Conservation (phyloP, 2,329 filamentous ascomycete species). For the Penicillium sp. region DNA sequence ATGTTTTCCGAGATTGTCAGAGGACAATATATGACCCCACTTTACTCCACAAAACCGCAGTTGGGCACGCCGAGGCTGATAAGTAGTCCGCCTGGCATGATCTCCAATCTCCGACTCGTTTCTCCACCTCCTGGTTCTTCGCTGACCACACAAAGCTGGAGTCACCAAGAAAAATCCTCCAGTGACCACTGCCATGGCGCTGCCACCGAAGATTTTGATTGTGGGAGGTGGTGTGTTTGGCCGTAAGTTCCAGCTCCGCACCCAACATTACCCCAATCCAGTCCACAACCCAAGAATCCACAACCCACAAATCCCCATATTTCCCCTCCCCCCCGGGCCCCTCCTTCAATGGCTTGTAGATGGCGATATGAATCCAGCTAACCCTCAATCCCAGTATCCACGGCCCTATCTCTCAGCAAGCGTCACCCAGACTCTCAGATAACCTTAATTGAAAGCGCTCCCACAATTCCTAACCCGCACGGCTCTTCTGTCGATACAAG, state of each 20-base stretch:
- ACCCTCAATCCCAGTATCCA: conserved; percentile 49
- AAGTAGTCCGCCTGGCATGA: neutral
- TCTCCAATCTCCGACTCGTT: conserved; percentile 3
- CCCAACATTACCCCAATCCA: neutral
- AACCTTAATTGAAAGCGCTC: conserved; percentile 58
- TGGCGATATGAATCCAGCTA: neutral
- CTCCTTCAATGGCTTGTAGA: neutral
- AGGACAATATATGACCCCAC: neutral
- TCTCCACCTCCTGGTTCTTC: neutral
- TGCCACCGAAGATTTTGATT: conserved; percentile 41
- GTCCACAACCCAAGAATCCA: neutral
- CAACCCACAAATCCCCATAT: neutral
- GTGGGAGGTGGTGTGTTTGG: conserved; percentile 47
- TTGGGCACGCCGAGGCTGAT: neutral
- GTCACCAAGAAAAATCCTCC: neutral
- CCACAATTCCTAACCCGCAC: conserved; percentile 57
- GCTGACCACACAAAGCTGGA: neutral
- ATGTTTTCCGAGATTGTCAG: neutral
- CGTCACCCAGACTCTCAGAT: conserved; percentile 55
- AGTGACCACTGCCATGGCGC: conserved; percentile 20
- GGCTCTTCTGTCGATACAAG: conserved; percentile 61
- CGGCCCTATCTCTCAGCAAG: conserved; percentile 68
- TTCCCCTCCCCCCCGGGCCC: neutral
- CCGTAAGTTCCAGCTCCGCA: conserved; percentile 31
- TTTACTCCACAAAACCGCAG: neutral